Evolutionary conservation across 768 basidiomycete genomes (phyloP), one percentile per base, ranked within the genome.

Genomic region (Mycena floridula): DNA sequence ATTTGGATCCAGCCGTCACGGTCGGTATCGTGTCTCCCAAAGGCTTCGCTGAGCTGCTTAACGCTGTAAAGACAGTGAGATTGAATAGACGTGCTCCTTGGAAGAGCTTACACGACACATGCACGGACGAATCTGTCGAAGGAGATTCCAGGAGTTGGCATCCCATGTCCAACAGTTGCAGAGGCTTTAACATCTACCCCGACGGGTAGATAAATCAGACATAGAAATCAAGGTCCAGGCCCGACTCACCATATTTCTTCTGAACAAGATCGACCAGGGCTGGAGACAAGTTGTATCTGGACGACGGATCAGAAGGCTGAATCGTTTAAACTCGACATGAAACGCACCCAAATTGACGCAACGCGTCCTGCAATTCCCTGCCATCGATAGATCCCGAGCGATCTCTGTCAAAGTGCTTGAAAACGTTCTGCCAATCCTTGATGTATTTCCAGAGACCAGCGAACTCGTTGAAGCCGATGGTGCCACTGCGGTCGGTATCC

Each of bases 101-200:
- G n/a, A n/a, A n/a, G n/a, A n/a, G n/a, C n/a, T n/a, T n/a, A n/a
- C n/a, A 80, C 82, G 46, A 92, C 89, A 53, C 89, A 91, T 20
- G 85, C 86, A 44, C 89, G 78, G 21, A 91, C 84, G 68, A 91
- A 91, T 50, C 88, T 83, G 60, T 90, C 89, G 55, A 91, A 91
- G 4, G 81, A 76, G 66, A 91, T 88, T 0, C 86, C 86, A 1
- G 73, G 65, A 8, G 62, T 16, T 2, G 68, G 59, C 3, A 54
- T 64, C 1, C 60, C 63, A 25, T 57, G 55, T 28, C 57, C 60
- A 25, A 56, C 55, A 11, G 67, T 50, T 21, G 67, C 59, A 15
- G 71, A 62, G 30, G 77, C 83, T 86, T 78, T 74, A 51, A 73
- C 60, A 61, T 77, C 77, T 79, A 69, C 68, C 71, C 67, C 64